phyloP scores from a whole-genome alignment of 2,329 filamentous ascomycete species.

The Penicillium sp. region DNA sequence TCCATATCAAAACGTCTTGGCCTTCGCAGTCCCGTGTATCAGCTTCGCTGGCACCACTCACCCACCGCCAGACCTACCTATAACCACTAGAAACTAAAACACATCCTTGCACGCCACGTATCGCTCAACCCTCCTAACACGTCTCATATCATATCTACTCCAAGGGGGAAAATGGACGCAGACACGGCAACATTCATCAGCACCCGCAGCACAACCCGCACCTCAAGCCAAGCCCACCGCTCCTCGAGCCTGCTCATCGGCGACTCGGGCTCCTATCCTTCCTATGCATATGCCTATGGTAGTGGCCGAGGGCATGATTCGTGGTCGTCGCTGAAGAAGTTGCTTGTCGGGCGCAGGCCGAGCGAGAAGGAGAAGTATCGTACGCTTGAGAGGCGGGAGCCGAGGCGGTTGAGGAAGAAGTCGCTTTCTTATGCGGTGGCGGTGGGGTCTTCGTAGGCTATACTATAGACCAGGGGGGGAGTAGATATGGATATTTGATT shows the following conservation, averaged over 20 bases:
- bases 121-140: background rate
- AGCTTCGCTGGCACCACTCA: slow-evolving; percentile 17
- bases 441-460: background rate
- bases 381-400: slow-evolving; percentile 26
- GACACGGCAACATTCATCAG: slow-evolving; percentile 14
- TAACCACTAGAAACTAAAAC: no score
- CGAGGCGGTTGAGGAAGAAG: slow-evolving; percentile 28
- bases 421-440: slow-evolving; percentile 3
- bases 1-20: background rate
- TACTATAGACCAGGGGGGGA: background rate
- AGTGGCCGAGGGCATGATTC: slow-evolving; percentile 3
- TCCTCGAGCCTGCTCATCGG: slow-evolving; percentile 16
- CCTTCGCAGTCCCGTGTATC: background rate
- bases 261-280: slow-evolving; percentile 14
- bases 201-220: slow-evolving; percentile 3
- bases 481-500: background rate
- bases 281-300: slow-evolving; percentile 8
- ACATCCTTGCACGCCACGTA: slow-evolving; percentile 6
- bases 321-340: slow-evolving; percentile 21
- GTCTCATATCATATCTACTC: no score
- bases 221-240: slow-evolving; percentile 16
- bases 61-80: background rate
- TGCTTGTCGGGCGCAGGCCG: slow-evolving; percentile 24
- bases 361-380: slow-evolving; percentile 25
- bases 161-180: slow-evolving; percentile 18